phyloP scores from a whole-genome alignment of 2,329 filamentous ascomycete species.

The Apiospora pterosperma region DNA sequence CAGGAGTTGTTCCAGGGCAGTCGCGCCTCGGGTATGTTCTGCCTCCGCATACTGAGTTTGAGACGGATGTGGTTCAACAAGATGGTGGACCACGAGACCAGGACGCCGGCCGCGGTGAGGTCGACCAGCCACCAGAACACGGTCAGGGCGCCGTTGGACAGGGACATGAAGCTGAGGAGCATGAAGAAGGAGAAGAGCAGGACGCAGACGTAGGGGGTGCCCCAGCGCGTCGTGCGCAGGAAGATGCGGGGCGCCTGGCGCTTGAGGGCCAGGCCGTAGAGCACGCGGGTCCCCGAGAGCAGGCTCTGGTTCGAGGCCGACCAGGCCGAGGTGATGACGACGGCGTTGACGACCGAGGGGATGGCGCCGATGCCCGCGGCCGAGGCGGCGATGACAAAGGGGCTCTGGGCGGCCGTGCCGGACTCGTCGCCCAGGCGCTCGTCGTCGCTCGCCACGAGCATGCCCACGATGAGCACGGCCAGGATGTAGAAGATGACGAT shows the following conservation, averaged over 20 bases:
- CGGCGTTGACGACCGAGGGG: conserved; percentile 68
- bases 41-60: conserved; percentile 49
- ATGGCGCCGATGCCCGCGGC: conserved; percentile 60
- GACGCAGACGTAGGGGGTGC: conserved; percentile 57
- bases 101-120: conserved; percentile 58
- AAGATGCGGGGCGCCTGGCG: conserved; percentile 70
- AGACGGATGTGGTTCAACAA: conserved; percentile 58
- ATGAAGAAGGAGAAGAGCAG: conserved; percentile 51
- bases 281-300: conserved; percentile 70
- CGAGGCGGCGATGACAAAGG: conserved; percentile 72
- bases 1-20: conserved; percentile 63
- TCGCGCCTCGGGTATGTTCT: conserved; percentile 45
- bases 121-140: conserved; percentile 65
- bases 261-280: conserved; percentile 70
- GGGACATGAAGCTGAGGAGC: conserved; percentile 54
- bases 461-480: conserved; percentile 70
- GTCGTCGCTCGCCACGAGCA: conserved; percentile 72
- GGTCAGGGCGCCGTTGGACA: conserved; percentile 54
- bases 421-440: conserved; percentile 50
- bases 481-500: conserved; percentile 79
- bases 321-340: conserved; percentile 73
- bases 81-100: conserved; percentile 62
- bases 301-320: conserved; percentile 75
- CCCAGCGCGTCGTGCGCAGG: conserved; percentile 49
- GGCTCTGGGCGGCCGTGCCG: conserved; percentile 62